phyloP scores from a whole-genome alignment of 306 rosid species.

The Canavalia ensiformis region DNA sequence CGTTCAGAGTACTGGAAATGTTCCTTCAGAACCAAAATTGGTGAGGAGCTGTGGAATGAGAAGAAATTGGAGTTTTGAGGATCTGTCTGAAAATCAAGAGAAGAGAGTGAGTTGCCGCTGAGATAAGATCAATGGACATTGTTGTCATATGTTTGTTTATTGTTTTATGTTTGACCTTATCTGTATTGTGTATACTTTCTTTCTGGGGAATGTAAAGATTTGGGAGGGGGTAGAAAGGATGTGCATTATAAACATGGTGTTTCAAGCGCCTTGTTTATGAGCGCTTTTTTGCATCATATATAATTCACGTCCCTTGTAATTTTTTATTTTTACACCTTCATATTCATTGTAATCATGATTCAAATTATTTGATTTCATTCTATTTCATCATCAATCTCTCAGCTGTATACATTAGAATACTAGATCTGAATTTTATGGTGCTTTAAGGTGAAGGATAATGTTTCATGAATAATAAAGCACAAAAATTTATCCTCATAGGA shows the following conservation, averaged over 20 bases:
- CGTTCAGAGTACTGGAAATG: slow-evolving; percentile 44
- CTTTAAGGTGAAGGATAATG: neutral
- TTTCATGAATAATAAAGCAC: neutral
- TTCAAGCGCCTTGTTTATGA: slow-evolving; percentile 34
- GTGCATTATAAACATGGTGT: slow-evolving; percentile 37
- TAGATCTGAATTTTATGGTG: neutral
- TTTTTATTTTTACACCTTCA: neutral
- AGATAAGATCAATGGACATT: slow-evolving; percentile 26
- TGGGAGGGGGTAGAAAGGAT: slow-evolving; percentile 22
- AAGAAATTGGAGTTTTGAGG: slow-evolving; percentile 92
- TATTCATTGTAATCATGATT: slow-evolving; percentile 30
- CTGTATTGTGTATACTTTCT: slow-evolving; percentile 28
- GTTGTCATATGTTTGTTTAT: neutral
- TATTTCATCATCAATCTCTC: neutral
- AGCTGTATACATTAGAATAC: slow-evolving; percentile 4
- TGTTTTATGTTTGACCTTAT: neutral
- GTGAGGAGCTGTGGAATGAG: slow-evolving; percentile 83
- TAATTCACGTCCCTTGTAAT: slow-evolving; percentile 15
- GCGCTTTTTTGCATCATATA: slow-evolving; percentile 36
- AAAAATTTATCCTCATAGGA: no score
- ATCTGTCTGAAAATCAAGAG: slow-evolving; percentile 50
- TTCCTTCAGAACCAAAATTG: slow-evolving; percentile 59
- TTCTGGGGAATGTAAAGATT: slow-evolving; percentile 42
- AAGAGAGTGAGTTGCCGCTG: slow-evolving; percentile 43
- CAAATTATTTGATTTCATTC: slow-evolving; percentile 32